phyloP scores from a whole-genome alignment of 2,329 filamentous ascomycete genomes.

The Verruconis gallopava region DNA sequence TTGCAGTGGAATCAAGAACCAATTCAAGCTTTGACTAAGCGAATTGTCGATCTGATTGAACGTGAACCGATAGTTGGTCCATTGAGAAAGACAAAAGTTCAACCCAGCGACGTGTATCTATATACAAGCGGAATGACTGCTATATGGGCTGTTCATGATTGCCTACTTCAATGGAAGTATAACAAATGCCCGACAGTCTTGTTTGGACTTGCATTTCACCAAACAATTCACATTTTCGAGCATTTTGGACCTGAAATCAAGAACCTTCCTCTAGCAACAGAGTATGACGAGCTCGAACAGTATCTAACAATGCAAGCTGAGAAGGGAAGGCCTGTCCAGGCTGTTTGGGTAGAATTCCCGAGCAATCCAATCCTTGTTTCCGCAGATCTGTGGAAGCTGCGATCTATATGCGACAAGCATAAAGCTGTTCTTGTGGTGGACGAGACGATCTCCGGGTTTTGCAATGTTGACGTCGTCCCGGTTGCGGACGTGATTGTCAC shows the following conservation, averaged over 20 bases:
- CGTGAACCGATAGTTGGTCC: constrained; percentile 7
- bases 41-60: constrained; percentile 6
- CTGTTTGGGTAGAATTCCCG: constrained; percentile 31
- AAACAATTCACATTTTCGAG: constrained; percentile 9
- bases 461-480: constrained; percentile 33
- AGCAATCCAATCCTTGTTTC: constrained; percentile 34
- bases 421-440: constrained; percentile 22
- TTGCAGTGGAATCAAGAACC: not conserved
- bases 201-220: constrained; percentile 10
- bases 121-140: constrained; percentile 10
- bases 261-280: constrained; percentile 8
- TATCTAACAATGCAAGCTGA: constrained; percentile 3
- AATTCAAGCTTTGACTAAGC: constrained; percentile 2
- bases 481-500: constrained; percentile 39
- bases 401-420: constrained; percentile 27
- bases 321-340: constrained; percentile 6
- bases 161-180: constrained; percentile 3
- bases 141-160: constrained; percentile 7
- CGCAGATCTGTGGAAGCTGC: constrained; percentile 28
- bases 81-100: constrained; percentile 5
- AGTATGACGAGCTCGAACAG: constrained; percentile 7
- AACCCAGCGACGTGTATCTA: constrained; percentile 8
- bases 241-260: constrained; percentile 8
- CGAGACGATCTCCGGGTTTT: constrained; percentile 25
- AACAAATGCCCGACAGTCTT: constrained; percentile 7